phyloP scores from a whole-genome alignment of 2,329 filamentous ascomycete species.

The Aspergillus proliferans region DNA sequence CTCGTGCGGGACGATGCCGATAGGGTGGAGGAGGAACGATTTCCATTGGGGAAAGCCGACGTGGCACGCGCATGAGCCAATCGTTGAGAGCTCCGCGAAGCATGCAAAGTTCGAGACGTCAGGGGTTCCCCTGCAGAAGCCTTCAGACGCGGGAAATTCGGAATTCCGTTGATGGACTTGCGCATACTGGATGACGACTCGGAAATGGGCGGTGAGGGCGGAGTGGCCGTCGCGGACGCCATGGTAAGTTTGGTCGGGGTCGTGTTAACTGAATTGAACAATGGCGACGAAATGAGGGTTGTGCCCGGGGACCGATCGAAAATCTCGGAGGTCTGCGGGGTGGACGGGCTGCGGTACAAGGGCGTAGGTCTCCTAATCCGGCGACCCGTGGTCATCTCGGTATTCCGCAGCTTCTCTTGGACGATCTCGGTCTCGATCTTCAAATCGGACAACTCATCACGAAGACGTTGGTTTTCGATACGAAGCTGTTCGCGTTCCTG shows the following conservation, averaged over 20 bases:
- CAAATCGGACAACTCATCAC: conserved; percentile 85
- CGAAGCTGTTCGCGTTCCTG: conserved; percentile 83
- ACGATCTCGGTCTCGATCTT: conserved; percentile 93
- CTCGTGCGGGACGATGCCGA: conserved; percentile 36
- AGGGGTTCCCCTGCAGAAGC: conserved; percentile 44
- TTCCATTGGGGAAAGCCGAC: conserved; percentile 47
- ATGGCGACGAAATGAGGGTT: conserved; percentile 79
- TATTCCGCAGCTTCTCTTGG: conserved; percentile 83
- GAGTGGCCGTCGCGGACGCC: conserved; percentile 65
- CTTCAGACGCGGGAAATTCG: conserved; percentile 41
- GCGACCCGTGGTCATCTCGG: conserved; percentile 45
- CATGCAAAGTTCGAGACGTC: conserved; percentile 50
- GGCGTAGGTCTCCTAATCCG: conserved; percentile 48
- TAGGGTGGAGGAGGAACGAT: conserved; percentile 37
- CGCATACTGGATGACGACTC: conserved; percentile 64
- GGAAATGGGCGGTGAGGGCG: conserved; percentile 89
- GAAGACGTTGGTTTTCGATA: conserved; percentile 82
- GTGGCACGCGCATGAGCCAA: conserved; percentile 49
- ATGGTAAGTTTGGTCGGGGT: conserved; percentile 67
- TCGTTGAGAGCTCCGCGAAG: conserved; percentile 31
- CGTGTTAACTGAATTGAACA: conserved; percentile 59
- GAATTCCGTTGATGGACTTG: conserved; percentile 47
- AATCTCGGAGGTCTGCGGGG: conserved; percentile 58
- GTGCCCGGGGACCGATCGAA: conserved; percentile 74
- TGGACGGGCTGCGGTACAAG: conserved; percentile 42